A percentile compares a stretch with the other conserved stretches of the same genome.
Conservation (phyloP, 2,329 filamentous ascomycete genomes). For the Ophiostoma quercus region DNA sequence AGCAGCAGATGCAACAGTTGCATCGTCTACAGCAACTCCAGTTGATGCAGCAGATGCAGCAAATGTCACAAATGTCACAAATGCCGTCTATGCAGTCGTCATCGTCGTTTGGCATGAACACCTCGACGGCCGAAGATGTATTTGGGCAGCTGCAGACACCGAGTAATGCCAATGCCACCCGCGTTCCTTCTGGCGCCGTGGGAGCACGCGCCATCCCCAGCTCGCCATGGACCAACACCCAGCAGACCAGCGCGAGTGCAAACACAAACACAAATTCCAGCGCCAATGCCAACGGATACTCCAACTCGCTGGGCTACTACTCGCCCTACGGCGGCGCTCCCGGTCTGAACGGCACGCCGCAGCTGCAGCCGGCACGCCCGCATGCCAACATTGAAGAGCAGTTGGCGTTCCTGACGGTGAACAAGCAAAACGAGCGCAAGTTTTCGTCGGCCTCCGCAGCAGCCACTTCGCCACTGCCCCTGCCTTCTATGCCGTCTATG, state of each 20-base stretch:
- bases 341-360: background rate
- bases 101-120: slow-evolving; percentile 53
- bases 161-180: background rate
- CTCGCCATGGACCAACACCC: slow-evolving; percentile 42
- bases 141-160: slow-evolving; percentile 41
- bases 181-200: background rate
- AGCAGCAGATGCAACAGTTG: background rate
- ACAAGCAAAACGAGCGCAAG: slow-evolving; percentile 20
- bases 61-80: background rate
- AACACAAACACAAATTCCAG: too few species aligned
- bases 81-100: slow-evolving; percentile 13
- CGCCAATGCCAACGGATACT: slow-evolving; percentile 14
- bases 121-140: slow-evolving; percentile 46
- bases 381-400: slow-evolving; percentile 25
- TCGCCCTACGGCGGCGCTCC: background rate
- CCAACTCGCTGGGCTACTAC: slow-evolving; percentile 18
- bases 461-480: background rate
- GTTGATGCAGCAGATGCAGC: background rate
- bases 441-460: background rate
- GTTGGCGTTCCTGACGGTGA: slow-evolving; percentile 22
- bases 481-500: background rate
- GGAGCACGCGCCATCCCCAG: slow-evolving; percentile 35
- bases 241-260: background rate
- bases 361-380: background rate
- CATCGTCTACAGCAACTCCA: background rate